Evolutionary conservation across 257 asterid species (phyloP).

Genomic region (Euphrasia confusa): DNA sequence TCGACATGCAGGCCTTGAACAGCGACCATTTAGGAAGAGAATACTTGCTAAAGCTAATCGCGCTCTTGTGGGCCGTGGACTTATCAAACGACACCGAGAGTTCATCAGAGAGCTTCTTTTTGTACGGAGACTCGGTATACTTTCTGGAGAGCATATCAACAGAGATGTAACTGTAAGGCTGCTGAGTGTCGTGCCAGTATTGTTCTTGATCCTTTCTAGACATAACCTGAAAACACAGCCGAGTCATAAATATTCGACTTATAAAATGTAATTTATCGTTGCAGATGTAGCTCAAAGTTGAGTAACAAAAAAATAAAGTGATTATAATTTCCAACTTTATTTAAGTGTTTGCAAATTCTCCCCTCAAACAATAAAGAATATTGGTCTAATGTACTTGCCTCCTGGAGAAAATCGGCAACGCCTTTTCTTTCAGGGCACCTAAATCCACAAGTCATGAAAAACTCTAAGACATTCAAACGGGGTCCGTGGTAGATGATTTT

Average conservation of each 20-base stretch:
- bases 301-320: too few relatives aligned
- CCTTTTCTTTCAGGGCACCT: constrained; percentile 55
- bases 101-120: constrained; percentile 32
- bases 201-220: constrained; percentile 52
- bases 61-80: constrained; percentile 38
- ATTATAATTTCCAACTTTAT: too few relatives aligned
- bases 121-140: constrained; percentile 33
- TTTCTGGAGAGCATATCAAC: constrained; percentile 36
- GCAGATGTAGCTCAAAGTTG: neutral
- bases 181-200: constrained; percentile 36
- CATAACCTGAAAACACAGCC: constrained; percentile 31
- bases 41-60: constrained; percentile 36
- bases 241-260: neutral
- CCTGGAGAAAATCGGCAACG: constrained; percentile 52
- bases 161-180: constrained; percentile 37
- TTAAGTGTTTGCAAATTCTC: too few relatives aligned
- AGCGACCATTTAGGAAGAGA: constrained; percentile 47
- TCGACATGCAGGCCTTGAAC: constrained; percentile 49
- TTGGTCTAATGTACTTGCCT: constrained; percentile 28
- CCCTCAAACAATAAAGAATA: too few relatives aligned
- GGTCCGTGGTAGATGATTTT: constrained; percentile 50
- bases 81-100: constrained; percentile 37
- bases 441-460: constrained; percentile 42
- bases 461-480: constrained; percentile 24
- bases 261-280: neutral